Evolutionary conservation across 2,329 filamentous ascomycete genomes (phyloP).

Genomic region (Pezicula carpinea): DNA sequence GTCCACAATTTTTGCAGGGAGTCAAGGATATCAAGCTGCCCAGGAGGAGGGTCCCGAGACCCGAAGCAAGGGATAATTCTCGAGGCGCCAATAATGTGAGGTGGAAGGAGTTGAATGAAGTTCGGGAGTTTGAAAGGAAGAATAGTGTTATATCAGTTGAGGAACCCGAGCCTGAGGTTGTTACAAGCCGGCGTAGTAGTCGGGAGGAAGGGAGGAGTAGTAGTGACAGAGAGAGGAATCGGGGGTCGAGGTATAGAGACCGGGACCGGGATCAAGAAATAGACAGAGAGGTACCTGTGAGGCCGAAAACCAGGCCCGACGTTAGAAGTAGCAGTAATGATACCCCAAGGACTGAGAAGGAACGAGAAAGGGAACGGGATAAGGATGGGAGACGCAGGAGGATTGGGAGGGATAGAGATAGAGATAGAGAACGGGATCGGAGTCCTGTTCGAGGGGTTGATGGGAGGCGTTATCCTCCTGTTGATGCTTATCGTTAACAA

Average conservation of each 20-base stretch:
- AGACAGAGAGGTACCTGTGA: conserved; percentile 1
- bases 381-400: conserved; percentile 5
- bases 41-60: conserved; percentile 4
- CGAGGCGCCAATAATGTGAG: conserved; percentile 10
- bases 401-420: conserved; percentile 11
- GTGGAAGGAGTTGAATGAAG: conserved; percentile 17
- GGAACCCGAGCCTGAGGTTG: conserved; percentile 11
- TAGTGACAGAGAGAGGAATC: conserved; percentile 9
- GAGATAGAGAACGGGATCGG: conserved; percentile 12
- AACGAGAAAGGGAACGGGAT: conserved; percentile 8
- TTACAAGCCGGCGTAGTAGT: conserved; percentile 1
- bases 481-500: background rate
- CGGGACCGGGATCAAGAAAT: conserved; percentile 6
- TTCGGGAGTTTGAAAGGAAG: conserved; percentile 10
- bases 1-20: conserved; percentile 23
- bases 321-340: conserved; percentile 8
- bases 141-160: background rate
- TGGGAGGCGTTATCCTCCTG: conserved; percentile 24
- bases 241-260: conserved; percentile 6
- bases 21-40: conserved; percentile 29
- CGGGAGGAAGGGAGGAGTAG: conserved; percentile 9
- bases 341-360: conserved; percentile 8
- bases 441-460: conserved; percentile 25
- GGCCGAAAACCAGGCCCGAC: conserved; percentile 6
- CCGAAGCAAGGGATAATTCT: conserved; percentile 5